Evolutionary conservation across 2,329 filamentous ascomycete species (phyloP).

Genomic region (Epichloe baconii): DNA sequence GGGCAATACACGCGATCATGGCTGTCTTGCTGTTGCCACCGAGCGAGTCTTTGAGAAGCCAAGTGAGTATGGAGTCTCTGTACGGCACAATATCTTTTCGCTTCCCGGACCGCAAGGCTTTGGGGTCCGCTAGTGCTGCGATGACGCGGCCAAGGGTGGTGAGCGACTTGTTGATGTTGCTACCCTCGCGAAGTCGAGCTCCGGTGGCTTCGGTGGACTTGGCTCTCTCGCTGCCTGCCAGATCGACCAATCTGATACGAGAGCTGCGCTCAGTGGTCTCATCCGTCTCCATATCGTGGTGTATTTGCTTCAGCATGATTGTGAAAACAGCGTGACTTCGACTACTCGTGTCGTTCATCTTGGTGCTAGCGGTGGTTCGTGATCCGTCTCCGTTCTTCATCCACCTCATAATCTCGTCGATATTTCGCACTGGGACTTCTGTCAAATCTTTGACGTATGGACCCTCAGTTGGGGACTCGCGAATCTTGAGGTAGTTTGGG

Average conservation of each 20-base stretch:
- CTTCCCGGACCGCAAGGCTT: constrained; percentile 44
- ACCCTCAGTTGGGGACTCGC: constrained; percentile 86
- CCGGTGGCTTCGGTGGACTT: constrained; percentile 94
- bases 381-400: constrained; percentile 86
- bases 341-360: constrained; percentile 98
- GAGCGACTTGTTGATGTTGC: constrained; percentile 98
- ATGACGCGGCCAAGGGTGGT: constrained; percentile 94
- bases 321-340: constrained; percentile 97
- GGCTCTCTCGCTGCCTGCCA: constrained; percentile 88
- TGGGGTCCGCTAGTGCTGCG: constrained; percentile 68
- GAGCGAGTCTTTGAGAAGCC: constrained; percentile 90
- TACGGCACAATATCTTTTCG: constrained; percentile 66
- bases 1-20: constrained; percentile 97
- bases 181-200: constrained; percentile 78
- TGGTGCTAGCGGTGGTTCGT: constrained; percentile 82
- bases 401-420: constrained; percentile 73
- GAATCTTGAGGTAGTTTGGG: constrained; percentile 93
- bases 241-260: constrained; percentile 85
- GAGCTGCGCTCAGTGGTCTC: constrained; percentile 92
- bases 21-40: constrained; percentile 97
- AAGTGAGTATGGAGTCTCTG: constrained; percentile 69
- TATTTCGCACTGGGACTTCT: constrained; percentile 79
- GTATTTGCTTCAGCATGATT: constrained; percentile 94
- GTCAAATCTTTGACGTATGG: constrained; percentile 96
- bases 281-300: constrained; percentile 93